Evolutionary conservation across 73 alveolate genomes (phyloP), one percentile per base, ranked within the genome.

Genomic region (Paramecium octaurelia): DNA sequence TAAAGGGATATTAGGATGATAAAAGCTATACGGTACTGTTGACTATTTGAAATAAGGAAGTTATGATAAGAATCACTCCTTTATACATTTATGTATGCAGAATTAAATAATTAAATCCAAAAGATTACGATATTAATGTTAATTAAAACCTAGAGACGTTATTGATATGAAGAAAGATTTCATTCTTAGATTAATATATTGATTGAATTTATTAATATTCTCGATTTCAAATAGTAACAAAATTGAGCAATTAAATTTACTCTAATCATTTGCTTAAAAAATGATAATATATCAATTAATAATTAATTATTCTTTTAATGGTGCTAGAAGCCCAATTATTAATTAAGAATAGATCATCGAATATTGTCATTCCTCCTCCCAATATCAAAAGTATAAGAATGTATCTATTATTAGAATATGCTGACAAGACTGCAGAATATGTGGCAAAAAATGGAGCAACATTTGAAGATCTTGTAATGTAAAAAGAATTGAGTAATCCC

Each of bases 351-450:
- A 42, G 75, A 73, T 70, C 91, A 35, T 77, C 88, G 14, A 83
- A 83, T 68, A 70, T 89, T 16, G 76, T 89, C 6, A 70, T 71
- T 27, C 94, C 94, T 23, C 94, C 92, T 42, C 94, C 80, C 1
- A 40, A 71, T 70, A 70, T 89, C 12, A 89, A 83, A 71, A 73
- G 94, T 89, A 89, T 40, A 16, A 71, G 16, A 69, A 58, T 14
- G 16, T 93, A 20, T 95, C 93, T 38, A 95, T 77, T 34, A 16
- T 80, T 89, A 76, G 93, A 93, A 50, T 88, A 89, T 59, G 87
- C 96, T n/a, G 98, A 95, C 43, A 96, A 96, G 94, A 95, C 98
- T 54, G 98, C 98, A 6, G 94, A 93, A 58, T 96, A 73, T 58
- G 99, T 96, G 35, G 98, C 97, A 5, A 91, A 75, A 75, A 96